A percentile compares a stretch with the other conserved stretches of the same genome.
phyloP scores from a whole-genome alignment of 169 alveolate genomes.

The Eimeria acervulina region DNA sequence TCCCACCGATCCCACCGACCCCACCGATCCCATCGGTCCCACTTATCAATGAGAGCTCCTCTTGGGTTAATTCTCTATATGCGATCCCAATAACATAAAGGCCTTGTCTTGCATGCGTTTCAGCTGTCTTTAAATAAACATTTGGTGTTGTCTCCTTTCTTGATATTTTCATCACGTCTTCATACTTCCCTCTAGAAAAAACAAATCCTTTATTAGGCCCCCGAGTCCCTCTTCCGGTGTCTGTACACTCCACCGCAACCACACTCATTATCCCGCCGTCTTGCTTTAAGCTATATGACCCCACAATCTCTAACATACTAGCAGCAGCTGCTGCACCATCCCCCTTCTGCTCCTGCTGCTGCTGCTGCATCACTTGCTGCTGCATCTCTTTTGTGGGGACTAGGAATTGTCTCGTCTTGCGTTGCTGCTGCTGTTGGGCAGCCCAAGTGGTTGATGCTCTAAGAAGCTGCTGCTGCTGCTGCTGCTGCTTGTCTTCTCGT shows the following conservation, averaged over 20 bases:
- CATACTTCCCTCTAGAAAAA: constrained; percentile 48
- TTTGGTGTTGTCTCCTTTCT: constrained; percentile 17
- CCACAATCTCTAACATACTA: not conserved
- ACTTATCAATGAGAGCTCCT: not conserved
- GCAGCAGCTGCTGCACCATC: constrained; percentile 3
- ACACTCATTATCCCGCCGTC: constrained; percentile 36
- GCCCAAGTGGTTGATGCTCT: constrained; percentile 32
- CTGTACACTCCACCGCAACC: constrained; percentile 11
- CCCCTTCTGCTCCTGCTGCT: constrained; percentile 22
- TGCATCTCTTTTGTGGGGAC: not conserved
- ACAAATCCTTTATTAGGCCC: not conserved
- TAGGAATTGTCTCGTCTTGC: constrained; percentile 15
- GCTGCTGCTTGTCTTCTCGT: not conserved
- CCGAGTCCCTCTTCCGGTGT: not conserved
- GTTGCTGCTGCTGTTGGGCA: not conserved
- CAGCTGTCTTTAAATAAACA: not conserved
- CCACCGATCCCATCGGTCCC: no score
- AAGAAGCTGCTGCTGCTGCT: not conserved
- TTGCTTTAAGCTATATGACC: not conserved
- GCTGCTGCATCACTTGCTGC: constrained; percentile 3
- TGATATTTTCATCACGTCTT: not conserved
- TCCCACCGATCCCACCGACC: no score
- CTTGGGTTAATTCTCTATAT: not conserved
- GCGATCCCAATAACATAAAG: constrained; percentile 29
- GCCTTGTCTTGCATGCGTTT: constrained; percentile 23